Evolutionary conservation across 176 grass and related monocot species (phyloP), one percentile per base, ranked within the genome.

Genomic region (Triticum urartu): DNA sequence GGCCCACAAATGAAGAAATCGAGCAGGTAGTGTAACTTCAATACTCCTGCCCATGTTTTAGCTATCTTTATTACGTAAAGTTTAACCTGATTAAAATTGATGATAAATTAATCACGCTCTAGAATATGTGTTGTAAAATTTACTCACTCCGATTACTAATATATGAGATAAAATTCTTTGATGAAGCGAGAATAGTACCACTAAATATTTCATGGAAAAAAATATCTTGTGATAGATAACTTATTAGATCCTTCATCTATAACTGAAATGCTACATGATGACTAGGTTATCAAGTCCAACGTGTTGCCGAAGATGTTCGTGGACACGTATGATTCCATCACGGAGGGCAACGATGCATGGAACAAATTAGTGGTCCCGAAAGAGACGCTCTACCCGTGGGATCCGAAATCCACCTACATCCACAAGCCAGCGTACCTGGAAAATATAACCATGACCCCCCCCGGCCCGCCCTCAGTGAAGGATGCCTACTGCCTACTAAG

Each of bases 1-100:
- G 97, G 97, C 97, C 97, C 80, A 91, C 92, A 24, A 96, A 81
- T 70, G 97, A 99, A 91, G 97, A 99, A 94, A 91, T 99, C 80
- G 90, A 92, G 18, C 22, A 93, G 82, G 97, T 96, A 52, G 17
- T 65, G 8, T 66, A 75, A 59, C 26, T 83, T 75, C 48, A 52
- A 52, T 32, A 54, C 14, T 17, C 48, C 1, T 52, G 4, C 17
- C 48, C 14, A 17, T 52, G 14, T 52, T 52, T 52, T 52, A 52
- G 14, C 48, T 52, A 52, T 52, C 4, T 52, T 52, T 17, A 52
- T 52, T 48, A 17, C 1, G 48, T 52, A 52, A 17, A 52, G 48
- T 52, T 52, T 15, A 52, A 52, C 14, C 14, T 52, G 48, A 52
- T 17, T 52, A 52, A 52, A 17, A 52, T 52, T 52, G 48, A 17